Evolutionary conservation across 2,329 filamentous ascomycete species (phyloP), one percentile per base, ranked within the genome.

Genomic region (Hypomyces perniciosus): DNA sequence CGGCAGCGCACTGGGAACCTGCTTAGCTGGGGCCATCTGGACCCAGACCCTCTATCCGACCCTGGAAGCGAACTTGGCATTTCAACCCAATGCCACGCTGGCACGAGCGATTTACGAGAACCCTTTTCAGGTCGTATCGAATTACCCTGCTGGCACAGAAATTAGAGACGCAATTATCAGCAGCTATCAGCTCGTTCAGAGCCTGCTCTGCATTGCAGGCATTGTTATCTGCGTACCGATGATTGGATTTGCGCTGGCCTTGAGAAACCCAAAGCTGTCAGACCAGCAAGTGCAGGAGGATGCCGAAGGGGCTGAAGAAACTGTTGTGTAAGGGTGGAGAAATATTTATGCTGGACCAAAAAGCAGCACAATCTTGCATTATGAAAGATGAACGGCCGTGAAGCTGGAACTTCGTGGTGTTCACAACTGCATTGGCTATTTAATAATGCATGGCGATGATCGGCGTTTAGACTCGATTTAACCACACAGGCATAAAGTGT

Each of bases 191-290:
- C 62, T 72, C 34, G 68, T 74, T 1, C 75, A 77, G 63, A 60
- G 65, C 2, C 56, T 75, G 4, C 67, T 78, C 1, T 72, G 67
- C 52, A 68, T 75, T 38, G 69, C 72, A 0, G 75, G 73, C 6
- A 69, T 77, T 30, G 71, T 66, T 37, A 56, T 78, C 6, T 74
- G 71, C 28, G 65, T 76, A 10, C 74, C 74, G 4, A 70, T 77
- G 60, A 72, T 77, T 54, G 66, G 50, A 0, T 73, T 77, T 52
- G 72, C 74, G 1, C 54, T 71, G 35, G 61, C 62, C 5, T 56
- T 77, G 39, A 61, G 71, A 8, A 74, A 77, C 56, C 75, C 73
- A 0, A 66, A 62, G 45, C 56, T 77, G 8, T 76, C 72, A 3
- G 65, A 74, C 51, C 54, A 68, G 13, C 55, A 60, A 31, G 55